A percentile compares a stretch with the other conserved stretches of the same genome.
phyloP scores from a whole-genome alignment of 176 grass and related monocot species.

The Rhynchospora pubera region DNA sequence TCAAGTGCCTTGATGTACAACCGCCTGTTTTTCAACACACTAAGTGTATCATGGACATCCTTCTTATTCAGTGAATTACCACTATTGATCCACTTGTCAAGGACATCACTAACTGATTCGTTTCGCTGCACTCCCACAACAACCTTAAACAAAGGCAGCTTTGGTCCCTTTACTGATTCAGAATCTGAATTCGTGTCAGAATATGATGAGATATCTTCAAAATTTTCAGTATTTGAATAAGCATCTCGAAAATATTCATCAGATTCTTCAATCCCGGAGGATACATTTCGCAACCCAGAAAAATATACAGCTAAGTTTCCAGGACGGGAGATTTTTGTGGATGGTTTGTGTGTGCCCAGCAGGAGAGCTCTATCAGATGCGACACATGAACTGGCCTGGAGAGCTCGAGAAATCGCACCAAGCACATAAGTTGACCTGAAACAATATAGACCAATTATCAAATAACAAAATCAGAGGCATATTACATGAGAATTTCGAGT shows the following conservation, averaged over 20 bases:
- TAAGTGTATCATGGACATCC: conserved; percentile 10
- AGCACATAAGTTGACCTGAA: background rate
- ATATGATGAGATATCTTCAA: background rate
- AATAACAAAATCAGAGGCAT: background rate
- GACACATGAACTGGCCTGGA: background rate
- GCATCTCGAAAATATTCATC: background rate
- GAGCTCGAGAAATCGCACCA: background rate
- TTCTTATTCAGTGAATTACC: conserved; percentile 3
- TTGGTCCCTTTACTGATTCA: background rate
- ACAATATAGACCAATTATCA: background rate
- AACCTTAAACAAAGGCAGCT: conserved; percentile 12
- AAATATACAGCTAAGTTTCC: background rate
- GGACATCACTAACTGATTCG: background rate
- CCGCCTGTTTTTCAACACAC: conserved; percentile 14
- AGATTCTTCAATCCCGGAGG: conserved; percentile 7
- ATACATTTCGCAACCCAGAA: background rate
- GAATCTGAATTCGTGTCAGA: background rate
- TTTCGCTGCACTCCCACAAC: background rate
- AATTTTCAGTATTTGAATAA: background rate
- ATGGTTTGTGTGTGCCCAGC: background rate
- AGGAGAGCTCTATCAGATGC: background rate
- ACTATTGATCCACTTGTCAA: conserved; percentile 9
- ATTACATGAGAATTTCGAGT: background rate
- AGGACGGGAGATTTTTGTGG: background rate
- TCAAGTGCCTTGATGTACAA: conserved; percentile 6